Evolutionary conservation across 2,329 filamentous ascomycete species (phyloP).

Genomic region (Ophiostoma tasmaniense): DNA sequence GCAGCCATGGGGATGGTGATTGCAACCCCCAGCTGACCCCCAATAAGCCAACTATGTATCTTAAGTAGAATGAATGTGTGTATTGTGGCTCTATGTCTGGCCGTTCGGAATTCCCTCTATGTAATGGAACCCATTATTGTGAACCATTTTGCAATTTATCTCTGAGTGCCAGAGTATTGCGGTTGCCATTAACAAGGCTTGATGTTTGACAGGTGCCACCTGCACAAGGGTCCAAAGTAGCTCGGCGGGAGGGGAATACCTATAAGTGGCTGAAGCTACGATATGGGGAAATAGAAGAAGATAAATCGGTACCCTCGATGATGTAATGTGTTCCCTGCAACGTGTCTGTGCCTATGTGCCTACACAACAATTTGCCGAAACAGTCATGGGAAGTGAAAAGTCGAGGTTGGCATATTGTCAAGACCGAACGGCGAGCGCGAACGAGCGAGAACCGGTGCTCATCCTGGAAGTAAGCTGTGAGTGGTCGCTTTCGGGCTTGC

Average conservation of each 20-base stretch:
- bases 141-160: background rate
- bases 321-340: too few species aligned
- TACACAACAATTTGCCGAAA: background rate
- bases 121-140: background rate
- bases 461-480: background rate
- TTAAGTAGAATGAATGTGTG: background rate
- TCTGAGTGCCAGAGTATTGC: background rate
- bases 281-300: background rate
- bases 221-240: background rate
- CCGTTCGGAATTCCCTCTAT: background rate
- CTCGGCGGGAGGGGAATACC: background rate
- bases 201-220: background rate
- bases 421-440: background rate
- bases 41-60: background rate
- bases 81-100: background rate
- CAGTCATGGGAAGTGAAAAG: background rate
- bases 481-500: background rate
- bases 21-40: conserved; percentile 1
- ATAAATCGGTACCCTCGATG: background rate
- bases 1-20: background rate
- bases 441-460: background rate
- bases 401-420: background rate
- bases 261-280: background rate
- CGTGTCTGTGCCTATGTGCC: too few species aligned
- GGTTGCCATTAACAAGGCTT: background rate